Evolutionary conservation across 345 rosid species (phyloP), one percentile per base, ranked within the genome.

Genomic region (Linum tenue): DNA sequence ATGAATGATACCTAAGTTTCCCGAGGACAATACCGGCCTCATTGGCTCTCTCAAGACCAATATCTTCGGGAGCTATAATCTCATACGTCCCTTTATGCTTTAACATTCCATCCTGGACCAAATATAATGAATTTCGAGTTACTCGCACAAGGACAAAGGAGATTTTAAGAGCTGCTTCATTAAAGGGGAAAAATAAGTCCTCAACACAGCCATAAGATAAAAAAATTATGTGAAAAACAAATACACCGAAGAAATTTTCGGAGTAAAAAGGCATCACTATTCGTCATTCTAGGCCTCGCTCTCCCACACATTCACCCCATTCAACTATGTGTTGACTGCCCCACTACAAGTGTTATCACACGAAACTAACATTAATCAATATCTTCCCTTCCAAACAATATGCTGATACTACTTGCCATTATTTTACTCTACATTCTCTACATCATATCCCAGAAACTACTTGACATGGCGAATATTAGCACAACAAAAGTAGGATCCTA

Each of bases 1-100:
- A 10, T 39, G 59, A 56, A 67, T 0, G 69, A 68, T 79, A 86
- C 97, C 98, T 90, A 44, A 90, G 89, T 77, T 90, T 92, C 69
- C 97, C 98, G 60, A 90, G 95, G 68, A 92, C 97, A 74, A 92
- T 90, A 56, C 97, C 96, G 61, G 90, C 91, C 61, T 85, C 88
- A 69, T 88, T 84, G 58, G 92, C 70, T 69, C 97, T 76, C 68
- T 92, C 94, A 64, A 90, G 96, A 56, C 98, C 98, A 55, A 92
- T 85, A 74, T 88, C 97, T 59, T 90, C 96, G 0, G 95, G 97
- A 56, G 82, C 80, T 10, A 90, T 85, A 62, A 92, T 90, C 77
- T 92, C 98, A 85, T 92, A 92, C 3, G 97, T 92, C 41, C 87
- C 78, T 79, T 88, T 85, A 78, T 92, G 91, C 76, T 88, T 90